Evolutionary conservation across 805 yeast species (phyloP).

Genomic region (Monosporozyma siamensis): DNA sequence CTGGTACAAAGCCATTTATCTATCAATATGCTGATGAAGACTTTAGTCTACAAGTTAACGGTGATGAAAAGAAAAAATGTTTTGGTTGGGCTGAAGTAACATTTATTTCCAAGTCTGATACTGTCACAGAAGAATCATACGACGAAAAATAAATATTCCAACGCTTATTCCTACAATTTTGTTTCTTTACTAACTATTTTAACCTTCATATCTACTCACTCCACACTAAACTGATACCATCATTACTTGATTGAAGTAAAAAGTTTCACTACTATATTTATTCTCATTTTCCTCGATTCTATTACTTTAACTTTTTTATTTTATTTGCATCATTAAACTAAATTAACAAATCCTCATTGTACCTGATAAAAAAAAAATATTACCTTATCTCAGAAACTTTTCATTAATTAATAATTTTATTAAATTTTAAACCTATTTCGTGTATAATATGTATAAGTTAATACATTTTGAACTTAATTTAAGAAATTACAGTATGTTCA

Average conservation of each 20-base stretch:
- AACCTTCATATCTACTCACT: too few species aligned
- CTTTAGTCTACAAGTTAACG: constrained; percentile 18
- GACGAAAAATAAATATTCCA: constrained; percentile 6
- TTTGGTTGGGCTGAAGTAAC: constrained; percentile 29
- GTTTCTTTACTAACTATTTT: neutral
- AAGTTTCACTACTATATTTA: neutral
- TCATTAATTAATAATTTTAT: neutral
- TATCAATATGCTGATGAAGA: constrained; percentile 73
- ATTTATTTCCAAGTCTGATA: constrained; percentile 28
- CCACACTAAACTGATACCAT: too few species aligned
- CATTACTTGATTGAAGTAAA: neutral
- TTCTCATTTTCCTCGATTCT: neutral
- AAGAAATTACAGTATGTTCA: neutral
- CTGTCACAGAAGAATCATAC: constrained; percentile 18
- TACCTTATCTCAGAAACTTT: neutral
- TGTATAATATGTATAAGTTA: neutral
- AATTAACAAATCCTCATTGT: neutral
- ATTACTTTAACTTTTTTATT: neutral
- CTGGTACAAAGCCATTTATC: constrained; percentile 94
- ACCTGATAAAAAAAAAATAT: neutral
- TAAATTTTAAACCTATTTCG: neutral
- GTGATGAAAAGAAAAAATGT: constrained; percentile 18
- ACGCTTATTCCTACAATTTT: too few species aligned
- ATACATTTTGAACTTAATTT: neutral
- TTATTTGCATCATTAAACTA: neutral